A percentile compares a stretch with the other conserved stretches of the same genome.
These are phyloP conservation scores for Ceratobasidium papillatum DNA, from an alignment of 1,284 basidiomycete genomes.

Conservation along the genomic window DNA sequence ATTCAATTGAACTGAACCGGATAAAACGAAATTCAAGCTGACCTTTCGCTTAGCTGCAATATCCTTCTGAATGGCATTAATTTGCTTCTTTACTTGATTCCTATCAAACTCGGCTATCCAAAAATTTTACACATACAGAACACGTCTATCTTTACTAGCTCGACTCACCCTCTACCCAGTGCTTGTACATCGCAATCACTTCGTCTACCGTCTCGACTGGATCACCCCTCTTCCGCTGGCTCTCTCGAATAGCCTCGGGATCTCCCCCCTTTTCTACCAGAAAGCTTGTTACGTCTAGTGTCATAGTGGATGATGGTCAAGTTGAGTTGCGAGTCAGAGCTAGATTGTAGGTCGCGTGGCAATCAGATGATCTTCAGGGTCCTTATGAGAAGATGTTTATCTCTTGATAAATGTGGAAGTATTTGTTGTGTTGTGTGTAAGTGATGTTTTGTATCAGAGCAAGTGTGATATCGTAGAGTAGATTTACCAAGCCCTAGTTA, in stretches of 20 bases:
- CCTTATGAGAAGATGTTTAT: background rate
- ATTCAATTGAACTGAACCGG: slow-evolving; percentile 26
- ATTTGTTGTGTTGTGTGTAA: background rate
- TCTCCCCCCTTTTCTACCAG: slow-evolving; percentile 92
- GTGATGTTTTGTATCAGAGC: background rate
- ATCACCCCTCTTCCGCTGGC: slow-evolving; percentile 90
- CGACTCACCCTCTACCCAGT: slow-evolving; percentile 87
- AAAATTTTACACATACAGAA: background rate
- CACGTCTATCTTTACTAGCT: slow-evolving; percentile 44
- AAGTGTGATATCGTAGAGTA: background rate
- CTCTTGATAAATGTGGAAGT: background rate
- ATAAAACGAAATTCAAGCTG: slow-evolving; percentile 35
- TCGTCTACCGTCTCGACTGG: slow-evolving; percentile 93
- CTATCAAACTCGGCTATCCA: slow-evolving; percentile 86
- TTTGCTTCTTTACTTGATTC: slow-evolving; percentile 79
- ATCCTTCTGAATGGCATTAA: slow-evolving; percentile 92
- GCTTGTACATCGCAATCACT: slow-evolving; percentile 88
- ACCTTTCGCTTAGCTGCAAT: slow-evolving; percentile 95
- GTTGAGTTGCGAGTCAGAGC: slow-evolving; percentile 17
- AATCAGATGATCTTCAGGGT: slow-evolving; percentile 40
- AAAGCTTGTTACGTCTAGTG: slow-evolving; percentile 78
- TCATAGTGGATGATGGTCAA: slow-evolving; percentile 58
- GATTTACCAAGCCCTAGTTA: background rate
- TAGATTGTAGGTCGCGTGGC: slow-evolving; percentile 29
- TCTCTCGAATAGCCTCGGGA: slow-evolving; percentile 90